phyloP scores from a whole-genome alignment of 306 rosid species.

The Carpinus viminea region DNA sequence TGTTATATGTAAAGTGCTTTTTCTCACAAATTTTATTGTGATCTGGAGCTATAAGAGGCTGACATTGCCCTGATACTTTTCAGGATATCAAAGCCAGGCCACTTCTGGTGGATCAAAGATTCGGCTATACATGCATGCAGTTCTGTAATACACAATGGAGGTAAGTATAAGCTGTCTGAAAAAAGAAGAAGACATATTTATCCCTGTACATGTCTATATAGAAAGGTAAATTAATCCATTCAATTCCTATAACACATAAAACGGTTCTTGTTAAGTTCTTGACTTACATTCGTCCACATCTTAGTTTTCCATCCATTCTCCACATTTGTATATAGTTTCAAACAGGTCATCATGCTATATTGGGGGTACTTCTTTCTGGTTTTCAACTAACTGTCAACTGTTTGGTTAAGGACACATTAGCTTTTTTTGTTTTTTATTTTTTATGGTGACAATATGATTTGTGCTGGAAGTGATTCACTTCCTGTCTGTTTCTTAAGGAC shows the following conservation, averaged over 20 bases:
- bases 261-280: not conserved
- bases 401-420: not conserved
- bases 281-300: not conserved
- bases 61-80: constrained; percentile 25
- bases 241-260: not conserved
- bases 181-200: not conserved
- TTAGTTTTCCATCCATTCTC: not conserved
- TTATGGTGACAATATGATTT: not conserved
- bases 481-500: not conserved
- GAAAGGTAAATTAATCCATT: not conserved
- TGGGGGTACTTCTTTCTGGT: not conserved
- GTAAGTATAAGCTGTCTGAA: constrained; percentile 39
- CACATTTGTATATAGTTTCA: constrained; percentile 1
- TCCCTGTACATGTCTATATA: not conserved
- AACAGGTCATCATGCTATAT: not conserved
- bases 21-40: not conserved
- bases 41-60: constrained; percentile 6
- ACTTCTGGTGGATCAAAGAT: constrained; percentile 43
- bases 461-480: not conserved
- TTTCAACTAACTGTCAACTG: not conserved
- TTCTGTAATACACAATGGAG: constrained; percentile 33
- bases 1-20: not conserved
- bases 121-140: constrained; percentile 36
- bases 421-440: not conserved
- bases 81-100: constrained; percentile 54